Conservation (phyloP, 257 asterid species). For the Solanum stenotomum region DNA sequence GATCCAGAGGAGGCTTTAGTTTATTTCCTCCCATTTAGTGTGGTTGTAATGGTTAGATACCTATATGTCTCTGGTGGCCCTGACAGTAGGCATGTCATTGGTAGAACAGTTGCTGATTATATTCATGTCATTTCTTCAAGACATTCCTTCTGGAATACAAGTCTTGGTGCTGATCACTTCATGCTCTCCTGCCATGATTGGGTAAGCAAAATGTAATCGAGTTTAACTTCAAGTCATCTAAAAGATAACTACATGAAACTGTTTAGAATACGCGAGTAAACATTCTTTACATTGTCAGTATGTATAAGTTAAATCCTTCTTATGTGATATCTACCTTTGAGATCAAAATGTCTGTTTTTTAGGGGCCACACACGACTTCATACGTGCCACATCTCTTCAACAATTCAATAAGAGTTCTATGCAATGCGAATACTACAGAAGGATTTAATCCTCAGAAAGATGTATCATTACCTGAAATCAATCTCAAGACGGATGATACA, state of each 20-base stretch:
- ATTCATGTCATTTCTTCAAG: conserved; percentile 35
- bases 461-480: conserved; percentile 56
- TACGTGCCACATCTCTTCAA: conserved; percentile 52
- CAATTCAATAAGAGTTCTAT: conserved; percentile 67
- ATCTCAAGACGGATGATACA: conserved; percentile 54
- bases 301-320: background rate
- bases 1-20: conserved; percentile 67
- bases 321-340: background rate
- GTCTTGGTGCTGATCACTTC: conserved; percentile 73
- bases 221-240: background rate
- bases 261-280: background rate
- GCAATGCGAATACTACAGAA: conserved; percentile 77
- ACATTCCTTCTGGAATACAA: conserved; percentile 72
- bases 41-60: conserved; percentile 56
- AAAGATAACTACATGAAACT: background rate
- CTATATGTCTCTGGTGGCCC: conserved; percentile 31
- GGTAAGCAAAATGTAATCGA: conserved; percentile 22
- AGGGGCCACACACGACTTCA: conserved; percentile 58
- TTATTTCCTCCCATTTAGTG: conserved; percentile 74
- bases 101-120: conserved; percentile 51
- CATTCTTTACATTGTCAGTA: background rate
- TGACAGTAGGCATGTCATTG: conserved; percentile 36
- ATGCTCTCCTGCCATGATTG: conserved; percentile 92
- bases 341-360: background rate
- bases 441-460: conserved; percentile 72